Conservation (phyloP, 495 filamentous ascomycete species). For the Parachaetomium inaequale region DNA sequence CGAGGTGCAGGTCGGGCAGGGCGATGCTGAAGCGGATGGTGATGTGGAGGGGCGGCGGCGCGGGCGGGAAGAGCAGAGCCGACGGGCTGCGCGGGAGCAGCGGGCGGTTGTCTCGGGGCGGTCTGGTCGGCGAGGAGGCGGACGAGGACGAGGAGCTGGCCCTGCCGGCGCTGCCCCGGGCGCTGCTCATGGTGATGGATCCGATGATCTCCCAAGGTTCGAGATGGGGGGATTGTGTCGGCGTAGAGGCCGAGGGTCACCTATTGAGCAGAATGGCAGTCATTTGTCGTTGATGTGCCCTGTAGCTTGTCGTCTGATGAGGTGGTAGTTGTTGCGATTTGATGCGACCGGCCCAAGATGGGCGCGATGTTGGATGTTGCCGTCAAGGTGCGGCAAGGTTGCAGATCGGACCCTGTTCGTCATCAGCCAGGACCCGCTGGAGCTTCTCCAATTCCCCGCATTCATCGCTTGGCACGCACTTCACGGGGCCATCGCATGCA, state of each 20-base stretch:
- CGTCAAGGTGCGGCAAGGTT: neutral
- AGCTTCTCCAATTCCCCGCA: conserved; percentile 24
- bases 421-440: conserved; percentile 4
- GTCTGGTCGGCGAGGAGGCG: conserved; percentile 20
- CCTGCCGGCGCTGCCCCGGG: conserved; percentile 1
- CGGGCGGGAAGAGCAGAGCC: conserved; percentile 14
- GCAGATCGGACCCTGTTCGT: neutral
- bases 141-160: conserved; percentile 21
- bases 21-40: conserved; percentile 85
- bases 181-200: conserved; percentile 20
- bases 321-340: neutral
- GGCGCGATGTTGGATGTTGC: neutral
- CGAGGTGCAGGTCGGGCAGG: conserved; percentile 76
- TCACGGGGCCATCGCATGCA: conserved; percentile 7
- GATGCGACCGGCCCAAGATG: neutral
- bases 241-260: neutral
- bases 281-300: neutral
- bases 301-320: neutral
- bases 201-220: too few relatives aligned
- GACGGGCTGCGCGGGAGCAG: conserved; percentile 13
- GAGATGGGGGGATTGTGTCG: neutral
- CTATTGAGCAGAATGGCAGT: neutral
- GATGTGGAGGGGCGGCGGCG: conserved; percentile 56
- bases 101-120: conserved; percentile 10
- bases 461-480: conserved; percentile 11